Base-by-base conservation (phyloP, 306 rosid species). In the Cucurbita ficifolia region DNA sequence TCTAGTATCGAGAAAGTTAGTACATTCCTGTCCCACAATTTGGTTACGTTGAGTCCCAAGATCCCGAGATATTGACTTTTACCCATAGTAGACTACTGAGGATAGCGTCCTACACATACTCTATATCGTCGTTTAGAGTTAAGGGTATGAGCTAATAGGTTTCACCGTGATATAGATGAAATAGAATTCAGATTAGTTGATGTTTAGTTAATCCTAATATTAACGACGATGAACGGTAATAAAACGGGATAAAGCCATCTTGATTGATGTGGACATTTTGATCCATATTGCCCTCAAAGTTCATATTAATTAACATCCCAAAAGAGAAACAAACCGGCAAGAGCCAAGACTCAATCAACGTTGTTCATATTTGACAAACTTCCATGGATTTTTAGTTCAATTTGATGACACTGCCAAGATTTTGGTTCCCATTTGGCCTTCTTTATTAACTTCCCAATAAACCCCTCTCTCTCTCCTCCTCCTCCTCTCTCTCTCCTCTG, bases 331-430 rank as follows among this genome's bases (percentile, higher is more conserved):
- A 13, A 45, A 68, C 3, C 18, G 11, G 33, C 51, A 63, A 40
- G 40, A 39, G 33, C 51, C 45, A 61, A 64, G 54, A 42, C 54
- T 46, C 43, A 5, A 46, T 70, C 73, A 49, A 48, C 59, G 42
- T 49, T 64, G 79, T 59, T 76, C 85, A 76, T 80, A 72, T 86
- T 83, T 86, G 84, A 84, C 83, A 83, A 75, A 52, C 76, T 83
- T 86, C 22, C 72, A 43, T 6, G 10, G 19, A 8, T 22, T 68
- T 43, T 39, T n/a, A 63, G 33, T 50, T 39, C 70, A 18, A n/a
- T 10, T 55, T 35, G 35, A 21, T 19, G 10, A n/a, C 70, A 63
- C 50, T 50, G 10, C 56, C 73, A 68, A 46, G 0, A 46, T 45
- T 68, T 22, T 14, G 11, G 19, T 68, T 6, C 73, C 35, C 70